Base-by-base conservation (phyloP, 2,329 filamentous ascomycete genomes). In the Leptographium flavum region DNA sequence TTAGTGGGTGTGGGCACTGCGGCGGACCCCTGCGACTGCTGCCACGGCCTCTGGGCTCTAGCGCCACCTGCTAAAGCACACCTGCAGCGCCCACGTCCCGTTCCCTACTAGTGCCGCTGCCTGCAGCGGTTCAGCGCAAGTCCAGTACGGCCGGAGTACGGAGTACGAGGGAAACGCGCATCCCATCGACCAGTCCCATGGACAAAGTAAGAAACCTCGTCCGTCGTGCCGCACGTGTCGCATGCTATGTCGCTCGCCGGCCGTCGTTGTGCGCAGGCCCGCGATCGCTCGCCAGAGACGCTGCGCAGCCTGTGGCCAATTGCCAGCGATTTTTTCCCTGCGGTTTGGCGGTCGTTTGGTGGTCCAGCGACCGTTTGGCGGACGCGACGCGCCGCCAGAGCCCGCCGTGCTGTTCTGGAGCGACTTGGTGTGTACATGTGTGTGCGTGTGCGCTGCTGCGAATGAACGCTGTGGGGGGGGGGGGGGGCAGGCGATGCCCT, bases 371-470 rank as follows among this genome's bases (percentile, higher is more conserved):
- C n/a, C 13, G 4, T n/a, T n/a, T 31, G 3, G 32, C 9, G 42
- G n/a, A 8, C 17, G 33, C 39, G 27, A 39, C 23, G 17, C 30
- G 46, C 43, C 38, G 37, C 19, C 10, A 10, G 21, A 43, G 35
- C 21, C 25, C n/a, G 10, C 28, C 32, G 36, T 33, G 32, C 44
- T 48, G 48, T 50, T 50, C 23, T 42, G 17, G 31, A 48, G 28
- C 8, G 33, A 50, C 48, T 22, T 14, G 19, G n/a, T 35, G 39
- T 46, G 41, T 46, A 23, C 43, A 30, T 43, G 22, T 43, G 27
- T 36, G 40, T 23, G 28, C 41, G 36, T 27, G 22, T 27, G 28
- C 8, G 28, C 13, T 31, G 15, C 44, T 37, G 22, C 21, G n/a
- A 21, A 31, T 21, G 39, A 39, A 13, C 5, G 6, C n/a, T 7